These are phyloP conservation scores for Mycothermus thermophilus DNA, from an alignment of 495 filamentous ascomycete species.

Conservation along the genomic window DNA sequence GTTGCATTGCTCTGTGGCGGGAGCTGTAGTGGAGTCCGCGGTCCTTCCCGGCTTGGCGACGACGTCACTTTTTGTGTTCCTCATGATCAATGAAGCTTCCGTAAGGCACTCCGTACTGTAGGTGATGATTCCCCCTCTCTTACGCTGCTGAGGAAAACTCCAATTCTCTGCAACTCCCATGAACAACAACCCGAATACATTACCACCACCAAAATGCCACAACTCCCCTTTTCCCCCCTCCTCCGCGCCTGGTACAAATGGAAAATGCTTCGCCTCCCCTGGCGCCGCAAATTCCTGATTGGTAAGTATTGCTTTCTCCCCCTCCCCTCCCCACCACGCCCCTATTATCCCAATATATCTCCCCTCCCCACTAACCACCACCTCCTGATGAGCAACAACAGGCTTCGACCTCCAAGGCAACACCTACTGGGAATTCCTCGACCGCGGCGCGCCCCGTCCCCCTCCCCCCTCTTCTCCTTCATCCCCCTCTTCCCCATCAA, in stretches of 20 bases:
- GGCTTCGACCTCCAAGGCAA: constrained; percentile 79
- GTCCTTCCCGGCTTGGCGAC: constrained; percentile 10
- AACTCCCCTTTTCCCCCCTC: constrained; percentile 23
- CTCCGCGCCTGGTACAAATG: constrained; percentile 60
- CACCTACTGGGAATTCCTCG: constrained; percentile 88
- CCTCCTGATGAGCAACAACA: constrained; percentile 22
- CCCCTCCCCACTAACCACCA: neutral
- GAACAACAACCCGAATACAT: neutral
- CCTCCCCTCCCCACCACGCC: constrained; percentile 6
- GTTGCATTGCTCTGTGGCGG: constrained; percentile 6
- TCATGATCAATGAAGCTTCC: neutral
- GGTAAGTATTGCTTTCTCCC: constrained; percentile 36
- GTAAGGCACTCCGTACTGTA: too few relatives aligned
- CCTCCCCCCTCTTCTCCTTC: too few relatives aligned
- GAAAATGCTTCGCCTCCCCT: constrained; percentile 73
- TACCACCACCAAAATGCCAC: constrained; percentile 1
- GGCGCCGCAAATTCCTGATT: constrained; percentile 68
- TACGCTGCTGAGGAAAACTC: too few relatives aligned
- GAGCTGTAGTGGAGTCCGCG: constrained; percentile 1
- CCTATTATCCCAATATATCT: neutral
- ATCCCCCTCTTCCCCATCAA: constrained; percentile 29
- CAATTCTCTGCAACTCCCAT: too few relatives aligned
- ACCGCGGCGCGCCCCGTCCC: constrained; percentile 33
- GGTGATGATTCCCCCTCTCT: too few relatives aligned
- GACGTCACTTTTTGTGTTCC: constrained; percentile 6